Evolutionary conservation across 441 rosid genomes (phyloP), one percentile per base, ranked within the genome.

Genomic region (Pelargonium australe): DNA sequence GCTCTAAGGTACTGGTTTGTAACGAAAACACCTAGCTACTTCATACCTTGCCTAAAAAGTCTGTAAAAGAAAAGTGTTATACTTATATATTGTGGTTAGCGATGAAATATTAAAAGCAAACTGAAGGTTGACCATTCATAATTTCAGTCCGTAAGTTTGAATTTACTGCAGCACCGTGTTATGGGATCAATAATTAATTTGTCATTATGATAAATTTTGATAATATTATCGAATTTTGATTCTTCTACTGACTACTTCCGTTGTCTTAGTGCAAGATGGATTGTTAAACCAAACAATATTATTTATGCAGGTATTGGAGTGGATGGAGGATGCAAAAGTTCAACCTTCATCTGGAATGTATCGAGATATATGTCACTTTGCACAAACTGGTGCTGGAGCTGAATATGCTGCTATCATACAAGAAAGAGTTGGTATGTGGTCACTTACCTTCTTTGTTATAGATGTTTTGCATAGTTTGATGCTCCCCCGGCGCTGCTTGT

Each of bases 291-390:
- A 14, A 1, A 64, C 8, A 65, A 74, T 17, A 5, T 41, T 66
- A n/a, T 65, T 51, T 17, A 17, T 37, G 13, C 65, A 75, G 78
- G 68, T 75, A 9, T 31, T 75, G 41, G 65, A 71, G 13, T 75
- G 78, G 78, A 75, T 75, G 78, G 68, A 16, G 64, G 78, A 75
- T 12, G 55, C 75, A 14, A 74, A 74, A n/a, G 64, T 75, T 67
- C 71, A 67, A 60, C 78, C 75, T 45, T 67, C 78, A 40, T 62
- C 5, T 47, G 47, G 78, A 53, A 71, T 75, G 78, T 75, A 75
- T 37, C 19, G 45, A 13, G 78, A 75, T 67, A 67, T 75, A 71
- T 0, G 37, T 61, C 67, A 60, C 17, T 71, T 67, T 63, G 75
- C 75, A 51, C 72, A 75, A 68, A 71, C 63, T 67, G 55, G 62